Evolutionary conservation across 2,329 filamentous ascomycete species (phyloP), one percentile per base, ranked within the genome.

Genomic region (Pseudocercospora vitis): DNA sequence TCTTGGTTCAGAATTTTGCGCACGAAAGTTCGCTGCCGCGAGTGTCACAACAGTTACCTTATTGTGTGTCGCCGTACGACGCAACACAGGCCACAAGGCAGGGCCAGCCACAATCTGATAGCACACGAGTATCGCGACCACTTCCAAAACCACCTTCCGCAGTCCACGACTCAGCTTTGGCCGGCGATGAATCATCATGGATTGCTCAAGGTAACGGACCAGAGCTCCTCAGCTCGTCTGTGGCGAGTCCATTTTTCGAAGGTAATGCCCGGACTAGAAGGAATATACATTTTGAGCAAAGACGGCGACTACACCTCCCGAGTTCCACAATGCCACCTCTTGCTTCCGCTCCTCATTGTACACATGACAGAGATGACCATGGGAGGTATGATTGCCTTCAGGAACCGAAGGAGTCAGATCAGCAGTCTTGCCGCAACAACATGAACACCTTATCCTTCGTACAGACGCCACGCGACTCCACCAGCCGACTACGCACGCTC

Each of bases 231-330:
- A 24, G 29, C 1, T 46, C 68, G 33, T 64, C 64, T 6, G 68
- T 74, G 50, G 64, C 70, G 63, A 75, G 73, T 68, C 70, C 73
- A 7, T 73, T 73, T 57, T 74, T 75, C 57, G 61, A 48, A 18
- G 48, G 47, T 8, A 28, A 11, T 26, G 35, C 9, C 11, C n/a
- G n/a, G n/a, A n/a, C n/a, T n/a, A n/a, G n/a, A n/a, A n/a, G n/a
- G n/a, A n/a, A n/a, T n/a, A n/a, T n/a, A 16, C 24, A 16, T 9
- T n/a, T 45, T 23, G 37, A 37, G 29, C 26, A 39, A 21, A 11
- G 16, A 5, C 29, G 11, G 18, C 23, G 9, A 8, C 19, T 44
- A 3, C 5, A 18, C 1, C 8, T 16, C 18, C 18, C 23, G 14
- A 16, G 12, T 11, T 3, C 24, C 7, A 21, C 12, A 39, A 28